Evolutionary conservation across 441 rosid species (phyloP).

Genomic region (Adansonia madagascariensis): DNA sequence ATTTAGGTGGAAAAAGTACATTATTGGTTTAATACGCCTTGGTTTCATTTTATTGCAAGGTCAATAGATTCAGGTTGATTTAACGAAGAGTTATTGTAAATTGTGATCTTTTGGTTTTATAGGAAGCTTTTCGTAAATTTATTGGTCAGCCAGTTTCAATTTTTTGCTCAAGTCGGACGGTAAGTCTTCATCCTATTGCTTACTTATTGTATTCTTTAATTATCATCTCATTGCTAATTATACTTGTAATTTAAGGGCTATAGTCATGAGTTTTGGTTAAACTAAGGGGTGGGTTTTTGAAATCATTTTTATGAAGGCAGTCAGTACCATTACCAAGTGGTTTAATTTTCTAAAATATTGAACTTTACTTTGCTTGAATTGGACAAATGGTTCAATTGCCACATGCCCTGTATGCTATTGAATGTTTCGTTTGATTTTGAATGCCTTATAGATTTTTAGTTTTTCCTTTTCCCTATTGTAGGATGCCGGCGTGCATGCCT

Average conservation of each 20-base stretch:
- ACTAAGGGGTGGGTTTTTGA: background rate
- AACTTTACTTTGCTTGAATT: conserved; percentile 10
- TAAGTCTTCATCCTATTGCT: conserved; percentile 41
- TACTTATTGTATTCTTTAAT: conserved; percentile 12
- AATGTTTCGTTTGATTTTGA: background rate
- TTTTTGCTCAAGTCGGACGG: conserved; percentile 84
- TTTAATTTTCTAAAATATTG: conserved; percentile 6
- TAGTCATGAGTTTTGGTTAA: background rate
- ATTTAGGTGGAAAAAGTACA: background rate
- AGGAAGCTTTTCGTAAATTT: conserved; percentile 87
- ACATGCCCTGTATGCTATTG: background rate
- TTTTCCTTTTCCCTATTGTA: conserved; percentile 33
- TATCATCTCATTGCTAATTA: background rate
- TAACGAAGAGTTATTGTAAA: conserved; percentile 12
- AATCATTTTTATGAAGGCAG: background rate
- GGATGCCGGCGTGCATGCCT: conserved; percentile 99
- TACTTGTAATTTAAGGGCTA: conserved; percentile 2
- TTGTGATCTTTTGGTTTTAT: conserved; percentile 22
- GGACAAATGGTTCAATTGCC: background rate
- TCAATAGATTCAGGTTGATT: background rate
- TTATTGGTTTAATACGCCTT: background rate
- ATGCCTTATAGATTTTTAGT: conserved; percentile 28
- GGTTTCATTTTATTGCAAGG: conserved; percentile 3
- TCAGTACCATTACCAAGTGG: background rate
- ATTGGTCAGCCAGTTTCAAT: conserved; percentile 85